Percentiles rank a stretch among this genome's conserved stretches.
These are phyloP conservation scores for Geosmithia putterillii DNA, from an alignment of 2,329 filamentous ascomycete genomes.

Conservation along the genomic window DNA sequence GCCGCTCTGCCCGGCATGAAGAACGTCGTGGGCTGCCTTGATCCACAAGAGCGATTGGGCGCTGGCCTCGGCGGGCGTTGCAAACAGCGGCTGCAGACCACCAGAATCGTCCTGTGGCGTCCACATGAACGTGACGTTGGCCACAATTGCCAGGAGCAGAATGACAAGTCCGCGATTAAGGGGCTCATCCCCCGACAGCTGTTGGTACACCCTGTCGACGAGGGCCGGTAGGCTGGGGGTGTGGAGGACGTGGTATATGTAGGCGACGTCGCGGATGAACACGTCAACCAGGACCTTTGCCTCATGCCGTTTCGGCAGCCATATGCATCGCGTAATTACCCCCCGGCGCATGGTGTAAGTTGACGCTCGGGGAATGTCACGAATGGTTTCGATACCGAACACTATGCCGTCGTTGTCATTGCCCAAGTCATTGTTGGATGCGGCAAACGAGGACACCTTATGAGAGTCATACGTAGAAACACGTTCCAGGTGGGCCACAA, in stretches of 20 bases:
- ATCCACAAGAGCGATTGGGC: constrained; percentile 3
- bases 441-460: background rate
- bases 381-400: constrained; percentile 6
- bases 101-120: constrained; percentile 3
- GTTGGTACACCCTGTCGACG: constrained; percentile 15
- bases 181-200: constrained; percentile 5
- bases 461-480: background rate
- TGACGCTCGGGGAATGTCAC: constrained; percentile 3
- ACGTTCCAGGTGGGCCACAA: background rate
- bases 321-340: constrained; percentile 12
- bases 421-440: too few relatives aligned
- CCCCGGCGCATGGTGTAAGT: constrained; percentile 1
- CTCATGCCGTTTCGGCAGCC: constrained; percentile 20
- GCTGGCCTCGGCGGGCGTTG: background rate
- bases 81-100: background rate
- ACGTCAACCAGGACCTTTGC: constrained; percentile 16
- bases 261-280: constrained; percentile 16
- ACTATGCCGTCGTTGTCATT: background rate
- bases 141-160: constrained; percentile 17
- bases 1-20: background rate
- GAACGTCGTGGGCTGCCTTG: constrained; percentile 3
- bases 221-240: constrained; percentile 12
- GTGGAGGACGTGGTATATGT: constrained; percentile 20
- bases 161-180: constrained; percentile 13
- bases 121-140: constrained; percentile 18